phyloP scores from a whole-genome alignment of 2,329 filamentous ascomycete species.

The Mariannaea sp. region DNA sequence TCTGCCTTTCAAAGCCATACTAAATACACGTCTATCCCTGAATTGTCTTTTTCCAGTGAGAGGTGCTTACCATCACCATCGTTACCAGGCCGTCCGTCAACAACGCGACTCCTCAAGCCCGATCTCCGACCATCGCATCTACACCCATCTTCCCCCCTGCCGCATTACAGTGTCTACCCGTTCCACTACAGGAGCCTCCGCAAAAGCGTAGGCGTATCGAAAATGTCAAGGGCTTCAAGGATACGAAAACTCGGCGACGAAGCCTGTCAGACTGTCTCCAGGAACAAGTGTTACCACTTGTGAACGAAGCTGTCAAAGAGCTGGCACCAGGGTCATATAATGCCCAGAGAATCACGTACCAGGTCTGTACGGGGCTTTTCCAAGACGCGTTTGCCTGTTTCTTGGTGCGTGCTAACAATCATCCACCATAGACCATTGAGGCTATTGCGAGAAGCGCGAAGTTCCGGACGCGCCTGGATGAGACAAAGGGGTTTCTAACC shows the following conservation, averaged over 20 bases:
- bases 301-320: constrained; percentile 34
- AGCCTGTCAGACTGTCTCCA: constrained; percentile 36
- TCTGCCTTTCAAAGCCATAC: too few relatives aligned
- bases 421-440: constrained; percentile 26
- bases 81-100: constrained; percentile 35
- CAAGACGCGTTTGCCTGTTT: background rate
- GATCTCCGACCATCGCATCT: constrained; percentile 1
- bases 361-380: constrained; percentile 32
- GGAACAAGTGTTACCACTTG: constrained; percentile 42
- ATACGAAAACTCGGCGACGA: constrained; percentile 22
- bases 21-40: too few relatives aligned
- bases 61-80: constrained; percentile 35
- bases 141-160: constrained; percentile 5
- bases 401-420: background rate
- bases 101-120: constrained; percentile 19
- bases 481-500: constrained; percentile 26
- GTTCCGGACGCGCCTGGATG: constrained; percentile 34
- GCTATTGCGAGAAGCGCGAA: constrained; percentile 30
- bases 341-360: constrained; percentile 37
- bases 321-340: constrained; percentile 34
- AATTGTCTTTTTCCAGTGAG: constrained; percentile 30
- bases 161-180: constrained; percentile 15
- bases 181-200: constrained; percentile 35
- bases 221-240: background rate
- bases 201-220: constrained; percentile 41